phyloP scores from a whole-genome alignment of 1,284 basidiomycete species.

The Cutaneotrichosporon mucoides region DNA sequence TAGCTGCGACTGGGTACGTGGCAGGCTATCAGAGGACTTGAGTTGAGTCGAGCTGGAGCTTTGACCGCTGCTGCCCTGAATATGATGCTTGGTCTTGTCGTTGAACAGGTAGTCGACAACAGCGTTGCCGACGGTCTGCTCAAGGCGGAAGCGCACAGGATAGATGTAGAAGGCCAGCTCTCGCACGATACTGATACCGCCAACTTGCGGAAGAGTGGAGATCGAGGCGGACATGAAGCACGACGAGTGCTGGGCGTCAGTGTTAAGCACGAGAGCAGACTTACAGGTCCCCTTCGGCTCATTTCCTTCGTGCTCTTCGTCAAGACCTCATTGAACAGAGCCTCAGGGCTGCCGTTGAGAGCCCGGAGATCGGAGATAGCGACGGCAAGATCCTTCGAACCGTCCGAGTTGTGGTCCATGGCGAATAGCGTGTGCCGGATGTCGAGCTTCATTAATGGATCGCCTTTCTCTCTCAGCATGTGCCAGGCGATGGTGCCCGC shows the following conservation, averaged over 20 bases:
- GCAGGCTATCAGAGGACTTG: background rate
- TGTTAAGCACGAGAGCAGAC: background rate
- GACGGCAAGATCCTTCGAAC: conserved; percentile 76
- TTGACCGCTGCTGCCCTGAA: background rate
- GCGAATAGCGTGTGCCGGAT: conserved; percentile 74
- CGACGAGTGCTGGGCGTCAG: conserved; percentile 12
- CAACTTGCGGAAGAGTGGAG: conserved; percentile 81
- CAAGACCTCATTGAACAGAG: conserved; percentile 85
- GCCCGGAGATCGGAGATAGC: conserved; percentile 71
- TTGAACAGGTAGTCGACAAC: conserved; percentile 84
- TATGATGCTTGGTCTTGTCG: conserved; percentile 14
- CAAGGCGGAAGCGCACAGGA: conserved; percentile 81
- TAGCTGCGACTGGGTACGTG: conserved; percentile 1
- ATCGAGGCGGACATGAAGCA: conserved; percentile 50
- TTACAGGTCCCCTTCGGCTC: conserved; percentile 46
- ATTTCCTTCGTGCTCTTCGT: conserved; percentile 55
- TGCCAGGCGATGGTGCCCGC: conserved; percentile 89
- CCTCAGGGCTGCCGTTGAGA: conserved; percentile 79
- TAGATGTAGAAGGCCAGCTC: conserved; percentile 77
- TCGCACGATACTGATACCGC: conserved; percentile 88
- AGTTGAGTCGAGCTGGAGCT: background rate
- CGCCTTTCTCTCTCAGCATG: conserved; percentile 71
- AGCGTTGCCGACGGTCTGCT: conserved; percentile 71
- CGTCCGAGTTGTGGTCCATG: conserved; percentile 84
- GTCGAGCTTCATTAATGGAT: conserved; percentile 80